Base-by-base conservation (phyloP, 2,329 filamentous ascomycete genomes). In the Albifimbria verrucaria region DNA sequence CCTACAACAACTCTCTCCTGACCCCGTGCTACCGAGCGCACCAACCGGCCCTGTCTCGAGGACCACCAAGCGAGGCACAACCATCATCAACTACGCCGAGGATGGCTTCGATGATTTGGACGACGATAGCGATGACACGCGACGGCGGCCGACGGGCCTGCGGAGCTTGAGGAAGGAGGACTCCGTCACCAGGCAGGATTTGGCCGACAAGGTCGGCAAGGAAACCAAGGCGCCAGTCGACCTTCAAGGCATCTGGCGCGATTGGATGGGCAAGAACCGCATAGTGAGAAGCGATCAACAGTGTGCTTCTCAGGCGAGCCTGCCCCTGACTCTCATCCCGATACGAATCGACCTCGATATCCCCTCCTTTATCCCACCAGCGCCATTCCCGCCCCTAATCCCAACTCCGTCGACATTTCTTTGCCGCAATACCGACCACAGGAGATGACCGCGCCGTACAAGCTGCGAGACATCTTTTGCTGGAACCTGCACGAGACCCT, bases 401-500 rank as follows among this genome's bases (percentile, higher is more conserved):
- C 86, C 52, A 77, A 73, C 26, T 77, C 78, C 17, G 81, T 87
- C 60, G 89, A 96, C 65, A 85, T 88, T 54, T 84, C 83, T 5
- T 77, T 90, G 49, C 87, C 90, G 15, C 86, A 92, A 52, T 97
- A 95, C 73, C 87, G 87, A 63, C 79, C 82, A 52, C 88, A 88
- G 52, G 93, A 97, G 57, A 73, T 83, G 56, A 92, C 92, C 15
- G 86, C 92, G 1, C 88, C 90, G 3, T 97, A 92, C 72, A 85
- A 94, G 57, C 78, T 99, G 53, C 92, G 95, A 64, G 94, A 99
- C 63, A 88, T 90, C n/a, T 97, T 99, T 64, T 75, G 97, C 50
- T 99, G 94, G 94, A 99, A 99, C 64, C 79, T 99, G 15, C 93
- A 97, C 72, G 94, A 99, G 74, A 89, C 90, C 0, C 77, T 97